Evolutionary conservation across 2,329 filamentous ascomycete genomes (phyloP).

Genomic region (Stagonosporopsis rhizophila): DNA sequence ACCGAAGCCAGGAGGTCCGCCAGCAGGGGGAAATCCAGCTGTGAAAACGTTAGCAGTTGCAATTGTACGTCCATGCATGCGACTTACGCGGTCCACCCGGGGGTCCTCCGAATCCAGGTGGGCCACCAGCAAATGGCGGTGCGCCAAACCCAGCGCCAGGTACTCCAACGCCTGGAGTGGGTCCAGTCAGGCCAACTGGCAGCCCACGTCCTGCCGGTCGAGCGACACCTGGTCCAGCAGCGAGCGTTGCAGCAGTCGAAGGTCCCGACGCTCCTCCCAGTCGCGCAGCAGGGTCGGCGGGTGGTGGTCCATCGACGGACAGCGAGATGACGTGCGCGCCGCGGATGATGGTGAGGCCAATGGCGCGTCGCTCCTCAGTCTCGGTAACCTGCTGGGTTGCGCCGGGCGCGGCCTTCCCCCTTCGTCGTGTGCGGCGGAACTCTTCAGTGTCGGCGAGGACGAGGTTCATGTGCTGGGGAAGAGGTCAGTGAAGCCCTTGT

Average conservation of each 20-base stretch:
- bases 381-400: slow-evolving; percentile 73
- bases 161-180: slow-evolving; percentile 85
- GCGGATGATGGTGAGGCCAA: slow-evolving; percentile 92
- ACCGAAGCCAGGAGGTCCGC: slow-evolving; percentile 57
- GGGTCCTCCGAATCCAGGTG: slow-evolving; percentile 48
- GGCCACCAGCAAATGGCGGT: slow-evolving; percentile 47
- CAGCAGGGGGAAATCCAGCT: slow-evolving; percentile 54
- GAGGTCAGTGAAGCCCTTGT: slow-evolving; percentile 21
- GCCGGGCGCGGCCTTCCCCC: slow-evolving; percentile 72
- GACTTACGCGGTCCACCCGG: slow-evolving; percentile 48
- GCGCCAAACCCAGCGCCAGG: slow-evolving; percentile 69
- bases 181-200: slow-evolving; percentile 84
- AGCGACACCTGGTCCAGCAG: slow-evolving; percentile 86
- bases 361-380: slow-evolving; percentile 95
- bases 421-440: slow-evolving; percentile 42
- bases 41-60: slow-evolving; percentile 30
- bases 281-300: slow-evolving; percentile 88
- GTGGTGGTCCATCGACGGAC: slow-evolving; percentile 93
- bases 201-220: slow-evolving; percentile 87
- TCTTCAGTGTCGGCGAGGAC: slow-evolving; percentile 95
- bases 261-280: slow-evolving; percentile 76
- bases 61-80: not conserved
- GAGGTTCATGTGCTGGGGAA: slow-evolving; percentile 90
- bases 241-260: slow-evolving; percentile 66
- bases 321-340: slow-evolving; percentile 94